These are phyloP conservation scores for Papilionanthe hybrid DNA, from an alignment of 116 monocot genomes.

Conservation along the genomic window DNA sequence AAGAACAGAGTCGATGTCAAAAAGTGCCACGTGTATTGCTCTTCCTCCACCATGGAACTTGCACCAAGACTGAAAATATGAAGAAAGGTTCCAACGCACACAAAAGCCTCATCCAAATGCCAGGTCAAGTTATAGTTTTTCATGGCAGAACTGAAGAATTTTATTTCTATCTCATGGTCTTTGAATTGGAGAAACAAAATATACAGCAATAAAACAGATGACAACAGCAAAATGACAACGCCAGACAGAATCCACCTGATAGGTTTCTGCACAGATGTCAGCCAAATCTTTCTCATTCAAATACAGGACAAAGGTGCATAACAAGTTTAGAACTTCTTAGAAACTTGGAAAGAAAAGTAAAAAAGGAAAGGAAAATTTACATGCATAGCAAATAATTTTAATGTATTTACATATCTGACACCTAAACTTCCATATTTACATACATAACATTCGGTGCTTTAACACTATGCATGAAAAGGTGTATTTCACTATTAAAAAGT, in stretches of 20 bases:
- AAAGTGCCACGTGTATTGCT: constrained; percentile 96
- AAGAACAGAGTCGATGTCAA: constrained; percentile 70
- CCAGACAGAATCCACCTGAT: constrained; percentile 50
- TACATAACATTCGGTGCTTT: too few relatives aligned
- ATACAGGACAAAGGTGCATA: neutral
- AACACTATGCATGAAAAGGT: too few relatives aligned
- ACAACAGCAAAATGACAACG: constrained; percentile 49
- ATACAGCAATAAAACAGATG: constrained; percentile 47
- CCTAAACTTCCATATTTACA: too few relatives aligned
- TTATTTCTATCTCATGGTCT: constrained; percentile 13
- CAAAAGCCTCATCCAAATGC: constrained; percentile 48
- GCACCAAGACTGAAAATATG: constrained; percentile 69
- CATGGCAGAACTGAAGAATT: constrained; percentile 1
- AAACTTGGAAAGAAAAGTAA: neutral
- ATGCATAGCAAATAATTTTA: too few relatives aligned
- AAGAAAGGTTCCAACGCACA: constrained; percentile 38
- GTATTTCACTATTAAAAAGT: too few relatives aligned
- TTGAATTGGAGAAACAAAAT: constrained; percentile 38
- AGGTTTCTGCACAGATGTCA: constrained; percentile 71
- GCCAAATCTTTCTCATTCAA: constrained; percentile 1
- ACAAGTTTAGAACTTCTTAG: neutral
- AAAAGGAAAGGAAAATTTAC: too few relatives aligned
- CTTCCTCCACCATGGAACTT: constrained; percentile 98
- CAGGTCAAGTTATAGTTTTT: constrained; percentile 5
- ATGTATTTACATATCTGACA: too few relatives aligned